A percentile compares a stretch with the other conserved stretches of the same genome.
Evolutionary conservation across 768 basidiomycete genomes (phyloP).

Genomic region (Tylopilus subfusipes): DNA sequence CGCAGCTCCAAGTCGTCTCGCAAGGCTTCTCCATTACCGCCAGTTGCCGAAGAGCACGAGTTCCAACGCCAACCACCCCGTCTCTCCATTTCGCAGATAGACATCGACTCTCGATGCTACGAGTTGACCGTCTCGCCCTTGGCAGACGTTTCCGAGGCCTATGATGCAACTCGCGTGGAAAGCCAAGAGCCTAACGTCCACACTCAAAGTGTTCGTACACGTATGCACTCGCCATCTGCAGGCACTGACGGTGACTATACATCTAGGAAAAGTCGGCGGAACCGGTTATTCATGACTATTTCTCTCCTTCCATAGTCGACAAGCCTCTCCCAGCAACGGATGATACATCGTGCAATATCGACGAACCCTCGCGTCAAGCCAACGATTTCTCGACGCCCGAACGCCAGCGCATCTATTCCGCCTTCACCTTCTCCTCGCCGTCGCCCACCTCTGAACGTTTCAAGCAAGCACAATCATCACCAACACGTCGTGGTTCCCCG

Average conservation of each 20-base stretch:
- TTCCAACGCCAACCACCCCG: conserved; percentile 27
- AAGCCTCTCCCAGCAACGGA: conserved; percentile 30
- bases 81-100: conserved; percentile 43
- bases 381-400: conserved; percentile 72
- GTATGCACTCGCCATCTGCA: not conserved
- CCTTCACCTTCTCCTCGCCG: conserved; percentile 78
- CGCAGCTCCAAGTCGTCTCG: conserved; percentile 35
- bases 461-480: conserved; percentile 39
- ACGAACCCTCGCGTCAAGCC: conserved; percentile 63
- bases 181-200: conserved; percentile 40
- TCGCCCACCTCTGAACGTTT: conserved; percentile 57
- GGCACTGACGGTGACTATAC: not conserved
- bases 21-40: conserved; percentile 58
- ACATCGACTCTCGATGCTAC: conserved; percentile 72
- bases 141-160: conserved; percentile 73
- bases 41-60: conserved; percentile 50
- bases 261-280: conserved; percentile 52
- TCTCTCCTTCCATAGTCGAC: conserved; percentile 24
- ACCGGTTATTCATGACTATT: conserved; percentile 57
- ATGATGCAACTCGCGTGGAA: conserved; percentile 43
- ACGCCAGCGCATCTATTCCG: conserved; percentile 64
- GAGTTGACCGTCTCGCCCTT: conserved; percentile 75
- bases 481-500: conserved; percentile 19
- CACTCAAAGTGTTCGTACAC: conserved; percentile 46
- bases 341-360: conserved; percentile 27